Conservation (phyloP, 2,329 filamentous ascomycete genomes). For the Pseudogymnoascus verrucosus region DNA sequence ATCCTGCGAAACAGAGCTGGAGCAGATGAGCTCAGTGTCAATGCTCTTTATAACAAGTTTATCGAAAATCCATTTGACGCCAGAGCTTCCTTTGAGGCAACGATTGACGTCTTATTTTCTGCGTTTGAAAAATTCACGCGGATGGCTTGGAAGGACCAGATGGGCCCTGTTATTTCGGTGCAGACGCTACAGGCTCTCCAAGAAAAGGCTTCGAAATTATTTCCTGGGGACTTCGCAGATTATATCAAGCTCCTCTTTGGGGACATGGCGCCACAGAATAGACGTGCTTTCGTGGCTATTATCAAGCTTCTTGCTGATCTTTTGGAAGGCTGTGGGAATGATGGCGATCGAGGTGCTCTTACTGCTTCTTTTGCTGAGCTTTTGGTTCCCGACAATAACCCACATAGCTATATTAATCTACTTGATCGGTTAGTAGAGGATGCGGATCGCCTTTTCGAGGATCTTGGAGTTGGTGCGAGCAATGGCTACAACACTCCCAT, state of each 20-base stretch:
- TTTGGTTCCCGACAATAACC: slow-evolving; percentile 66
- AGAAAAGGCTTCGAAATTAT: slow-evolving; percentile 53
- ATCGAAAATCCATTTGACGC: slow-evolving; percentile 76
- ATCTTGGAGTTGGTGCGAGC: slow-evolving; percentile 33
- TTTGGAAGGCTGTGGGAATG: slow-evolving; percentile 82
- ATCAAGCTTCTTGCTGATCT: slow-evolving; percentile 82
- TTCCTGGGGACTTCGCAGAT: slow-evolving; percentile 65
- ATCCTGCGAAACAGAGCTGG: slow-evolving; percentile 60
- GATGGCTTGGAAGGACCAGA: slow-evolving; percentile 79
- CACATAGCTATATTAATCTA: slow-evolving; percentile 78
- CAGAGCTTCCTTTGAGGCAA: slow-evolving; percentile 65
- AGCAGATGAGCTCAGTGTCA: slow-evolving; percentile 73
- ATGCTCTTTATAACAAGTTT: slow-evolving; percentile 82
- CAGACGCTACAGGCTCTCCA: slow-evolving; percentile 69
- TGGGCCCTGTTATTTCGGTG: slow-evolving; percentile 74
- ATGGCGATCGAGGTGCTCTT: slow-evolving; percentile 79
- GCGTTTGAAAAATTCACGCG: slow-evolving; percentile 90
- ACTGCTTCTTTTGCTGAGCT: slow-evolving; percentile 86
- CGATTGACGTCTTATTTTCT: slow-evolving; percentile 78
- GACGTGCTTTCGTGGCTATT: slow-evolving; percentile 71
- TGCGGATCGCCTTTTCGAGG: slow-evolving; percentile 79
- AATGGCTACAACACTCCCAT: slow-evolving; percentile 17
- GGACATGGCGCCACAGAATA: slow-evolving; percentile 62
- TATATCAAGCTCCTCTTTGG: slow-evolving; percentile 57
- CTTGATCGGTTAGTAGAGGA: slow-evolving; percentile 85